Evolutionary conservation across 257 asterid species (phyloP), one percentile per base, ranked within the genome.

Genomic region (Lycium ferocissimum): DNA sequence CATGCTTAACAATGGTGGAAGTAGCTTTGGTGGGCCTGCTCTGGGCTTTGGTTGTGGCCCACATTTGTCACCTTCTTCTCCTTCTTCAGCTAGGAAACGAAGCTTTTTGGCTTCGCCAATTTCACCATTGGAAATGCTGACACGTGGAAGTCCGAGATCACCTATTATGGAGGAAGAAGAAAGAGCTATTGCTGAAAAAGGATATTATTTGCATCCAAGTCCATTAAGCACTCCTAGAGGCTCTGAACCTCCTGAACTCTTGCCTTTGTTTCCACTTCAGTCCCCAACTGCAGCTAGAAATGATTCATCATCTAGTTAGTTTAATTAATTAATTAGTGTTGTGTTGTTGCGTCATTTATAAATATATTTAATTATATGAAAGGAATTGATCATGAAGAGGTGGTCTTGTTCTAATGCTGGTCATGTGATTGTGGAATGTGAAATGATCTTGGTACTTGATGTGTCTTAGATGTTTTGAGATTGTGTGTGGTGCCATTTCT

Each of bases 261-360:
- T 95, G 91, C 94, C 98, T 35, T 81, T 95, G 90, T 95, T 95
- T 89, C 99, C 99, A 18, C 91, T 91, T 12, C 90, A 83, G 79
- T 91, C 95, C 33, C 91, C 96, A 12, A 76, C 82, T 26, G 82
- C 45, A 40, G 45, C 82, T 14, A 76, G 9, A 14, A 51, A 76
- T 35, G n/a, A 51, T 51, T 76, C 82, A 49, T 76, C 81, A 26
- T 51, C 63, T 22, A 12, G 3, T 75, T 76, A 26, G 13, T 49
- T 65, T 76, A 26, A 6, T 49, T 65, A 6, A 33, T 67, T 51
- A 22, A 26, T 76, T 76, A 76, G 13, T 13, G 61, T 12, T 6
- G 1, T 47, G 38, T 49, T 75, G 4, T 69, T 69, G 54, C 17
- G 53, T 70, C 13, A 14, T 37, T 70, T 37, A 37, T 17, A 15